Conservation (phyloP, 345 rosid species). For the Hevea brasiliensis region DNA sequence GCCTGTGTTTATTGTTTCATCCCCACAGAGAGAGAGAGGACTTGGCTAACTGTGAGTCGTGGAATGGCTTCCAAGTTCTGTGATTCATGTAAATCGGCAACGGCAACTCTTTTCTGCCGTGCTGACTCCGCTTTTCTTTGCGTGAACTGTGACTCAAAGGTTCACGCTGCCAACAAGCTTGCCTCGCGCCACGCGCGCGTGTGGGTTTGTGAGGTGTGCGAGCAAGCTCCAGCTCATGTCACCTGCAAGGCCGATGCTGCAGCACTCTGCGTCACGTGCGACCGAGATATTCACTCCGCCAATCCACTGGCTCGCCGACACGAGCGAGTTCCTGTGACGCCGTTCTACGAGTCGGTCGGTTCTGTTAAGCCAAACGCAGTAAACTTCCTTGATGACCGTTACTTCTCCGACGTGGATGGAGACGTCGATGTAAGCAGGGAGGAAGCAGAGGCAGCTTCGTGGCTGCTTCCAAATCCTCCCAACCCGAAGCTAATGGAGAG, state of each 20-base stretch:
- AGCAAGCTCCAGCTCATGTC: conserved; percentile 96
- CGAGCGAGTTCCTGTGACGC: conserved; percentile 78
- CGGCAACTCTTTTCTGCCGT: conserved; percentile 78
- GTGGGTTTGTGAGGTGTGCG: conserved; percentile 92
- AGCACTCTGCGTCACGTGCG: conserved; percentile 92
- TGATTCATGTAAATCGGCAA: conserved; percentile 91
- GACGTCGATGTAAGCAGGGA: conserved; percentile 59
- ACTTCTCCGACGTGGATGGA: conserved; percentile 44
- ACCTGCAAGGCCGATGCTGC: conserved; percentile 99
- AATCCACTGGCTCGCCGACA: conserved; percentile 92
- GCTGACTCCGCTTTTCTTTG: conserved; percentile 96
- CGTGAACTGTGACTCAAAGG: conserved; percentile 68
- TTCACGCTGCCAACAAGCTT: conserved; percentile 93
- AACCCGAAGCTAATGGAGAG: conserved; percentile 39
- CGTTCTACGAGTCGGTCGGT: conserved; percentile 62
- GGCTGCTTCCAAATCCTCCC: conserved; percentile 70
- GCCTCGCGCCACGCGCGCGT: conserved; percentile 97
- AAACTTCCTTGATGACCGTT: conserved; percentile 50
- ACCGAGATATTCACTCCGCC: conserved; percentile 96
- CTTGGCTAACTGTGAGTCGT: neutral
- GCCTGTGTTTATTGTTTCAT: neutral
- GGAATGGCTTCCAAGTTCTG: conserved; percentile 83
- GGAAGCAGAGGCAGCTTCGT: conserved; percentile 87
- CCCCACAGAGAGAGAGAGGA: neutral
- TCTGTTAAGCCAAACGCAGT: conserved; percentile 43